Evolutionary conservation across 2,329 filamentous ascomycete species (phyloP).

Genomic region (Aspergillus amoenus): DNA sequence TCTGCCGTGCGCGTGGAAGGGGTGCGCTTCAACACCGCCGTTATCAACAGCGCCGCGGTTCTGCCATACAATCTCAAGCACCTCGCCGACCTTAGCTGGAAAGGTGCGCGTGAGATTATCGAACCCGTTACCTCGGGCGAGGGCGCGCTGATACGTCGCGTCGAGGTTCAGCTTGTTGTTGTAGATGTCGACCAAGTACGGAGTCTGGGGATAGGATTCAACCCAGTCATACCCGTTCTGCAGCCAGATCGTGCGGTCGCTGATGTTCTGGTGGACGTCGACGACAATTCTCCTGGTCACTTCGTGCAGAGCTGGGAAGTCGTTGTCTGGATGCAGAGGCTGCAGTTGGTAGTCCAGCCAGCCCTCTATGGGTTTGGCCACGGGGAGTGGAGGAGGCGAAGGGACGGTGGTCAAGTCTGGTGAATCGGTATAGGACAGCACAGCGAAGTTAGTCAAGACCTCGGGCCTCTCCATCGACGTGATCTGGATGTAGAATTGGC

Average conservation of each 20-base stretch:
- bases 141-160: slow-evolving; percentile 23
- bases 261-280: slow-evolving; percentile 35
- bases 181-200: slow-evolving; percentile 51
- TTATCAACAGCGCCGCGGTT: slow-evolving; percentile 30
- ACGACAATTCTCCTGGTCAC: slow-evolving; percentile 54
- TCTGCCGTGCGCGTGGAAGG: slow-evolving; percentile 48
- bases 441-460: slow-evolving; percentile 27
- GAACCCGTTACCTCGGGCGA: slow-evolving; percentile 31
- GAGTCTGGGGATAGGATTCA: slow-evolving; percentile 36
- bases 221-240: slow-evolving; percentile 50
- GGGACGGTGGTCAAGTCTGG: slow-evolving; percentile 1
- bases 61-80: slow-evolving; percentile 47
- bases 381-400: neutral
- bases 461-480: slow-evolving; percentile 25
- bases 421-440: slow-evolving; percentile 13
- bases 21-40: slow-evolving; percentile 42
- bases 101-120: slow-evolving; percentile 43
- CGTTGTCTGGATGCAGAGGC: neutral
- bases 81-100: slow-evolving; percentile 47
- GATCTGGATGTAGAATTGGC: slow-evolving; percentile 49
- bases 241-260: slow-evolving; percentile 24
- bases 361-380: slow-evolving; percentile 2
- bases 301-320: slow-evolving; percentile 32
- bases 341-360: slow-evolving; percentile 27
- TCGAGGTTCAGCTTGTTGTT: slow-evolving; percentile 6